Conservation (phyloP, 2,329 filamentous ascomycete species). For the Ophiosphaerella herpotricha region DNA sequence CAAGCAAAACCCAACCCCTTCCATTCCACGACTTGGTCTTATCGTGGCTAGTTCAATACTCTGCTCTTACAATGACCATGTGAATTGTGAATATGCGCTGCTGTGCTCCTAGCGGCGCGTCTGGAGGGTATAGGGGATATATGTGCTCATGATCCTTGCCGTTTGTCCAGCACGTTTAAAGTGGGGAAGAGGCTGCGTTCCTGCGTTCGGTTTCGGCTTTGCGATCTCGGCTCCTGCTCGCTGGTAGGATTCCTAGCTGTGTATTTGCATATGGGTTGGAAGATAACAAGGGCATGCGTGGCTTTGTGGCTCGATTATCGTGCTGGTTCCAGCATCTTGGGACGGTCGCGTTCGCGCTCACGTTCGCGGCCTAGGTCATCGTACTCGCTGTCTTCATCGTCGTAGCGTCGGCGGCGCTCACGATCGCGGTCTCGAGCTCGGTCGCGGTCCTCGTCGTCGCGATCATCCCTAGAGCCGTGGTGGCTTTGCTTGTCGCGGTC, state of each 20-base stretch:
- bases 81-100: no score
- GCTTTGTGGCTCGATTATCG: slow-evolving; percentile 29
- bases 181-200: no score
- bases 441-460: slow-evolving; percentile 38
- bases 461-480: slow-evolving; percentile 34
- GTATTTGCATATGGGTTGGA: background rate
- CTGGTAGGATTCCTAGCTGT: background rate
- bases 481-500: slow-evolving; percentile 34
- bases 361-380: slow-evolving; percentile 21
- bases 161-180: no score
- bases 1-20: background rate
- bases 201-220: no score
- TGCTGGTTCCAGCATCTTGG: slow-evolving; percentile 34
- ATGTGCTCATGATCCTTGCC: no score
- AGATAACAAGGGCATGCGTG: background rate
- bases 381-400: slow-evolving; percentile 36
- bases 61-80: background rate
- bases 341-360: slow-evolving; percentile 25
- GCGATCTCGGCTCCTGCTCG: background rate
- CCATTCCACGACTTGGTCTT: background rate
- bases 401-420: slow-evolving; percentile 28
- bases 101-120: no score
- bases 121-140: no score
- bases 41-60: slow-evolving; percentile 18
- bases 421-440: slow-evolving; percentile 20